Conservation (phyloP, 306 rosid genomes). For the Castanopsis chinensis region DNA sequence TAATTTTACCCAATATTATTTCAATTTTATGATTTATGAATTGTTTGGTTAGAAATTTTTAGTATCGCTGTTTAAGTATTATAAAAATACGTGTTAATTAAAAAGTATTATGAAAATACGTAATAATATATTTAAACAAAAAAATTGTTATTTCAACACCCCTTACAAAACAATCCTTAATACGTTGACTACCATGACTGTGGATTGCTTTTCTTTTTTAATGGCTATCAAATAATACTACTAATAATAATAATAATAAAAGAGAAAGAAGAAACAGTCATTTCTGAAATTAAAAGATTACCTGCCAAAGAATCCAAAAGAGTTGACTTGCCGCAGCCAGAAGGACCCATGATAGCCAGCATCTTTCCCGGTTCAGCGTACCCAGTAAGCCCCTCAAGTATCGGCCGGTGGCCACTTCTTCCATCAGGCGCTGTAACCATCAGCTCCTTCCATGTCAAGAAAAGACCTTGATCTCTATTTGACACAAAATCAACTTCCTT, state of each 20-base stretch:
- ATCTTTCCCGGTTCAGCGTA: constrained; percentile 64
- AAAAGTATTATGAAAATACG: rapidly evolving
- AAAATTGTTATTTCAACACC: not conserved
- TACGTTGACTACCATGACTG: no score
- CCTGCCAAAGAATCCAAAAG: constrained; percentile 77
- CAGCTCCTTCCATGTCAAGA: constrained; percentile 36
- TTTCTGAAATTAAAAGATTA: not conserved
- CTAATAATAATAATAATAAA: no score
- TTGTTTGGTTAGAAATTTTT: rapidly evolving
- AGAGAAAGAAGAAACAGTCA: no score
- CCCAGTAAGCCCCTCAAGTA: constrained; percentile 39
- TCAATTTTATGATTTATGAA: no score
- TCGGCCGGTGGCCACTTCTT: constrained; percentile 15
- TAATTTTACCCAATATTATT: no score
- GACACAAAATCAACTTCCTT: not conserved
- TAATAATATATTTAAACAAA: rapidly evolving
- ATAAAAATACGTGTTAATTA: rapidly evolving
- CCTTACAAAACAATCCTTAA: rapidly evolving
- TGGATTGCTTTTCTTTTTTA: no score
- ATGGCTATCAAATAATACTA: no score
- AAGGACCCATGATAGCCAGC: constrained; percentile 82
- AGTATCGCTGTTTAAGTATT: no score
- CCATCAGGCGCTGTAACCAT: constrained; percentile 28
- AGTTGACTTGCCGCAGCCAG: constrained; percentile 74
- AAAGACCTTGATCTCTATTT: not conserved